Evolutionary conservation across 441 rosid species (phyloP).

Genomic region (Pelargonium cotyledonis): DNA sequence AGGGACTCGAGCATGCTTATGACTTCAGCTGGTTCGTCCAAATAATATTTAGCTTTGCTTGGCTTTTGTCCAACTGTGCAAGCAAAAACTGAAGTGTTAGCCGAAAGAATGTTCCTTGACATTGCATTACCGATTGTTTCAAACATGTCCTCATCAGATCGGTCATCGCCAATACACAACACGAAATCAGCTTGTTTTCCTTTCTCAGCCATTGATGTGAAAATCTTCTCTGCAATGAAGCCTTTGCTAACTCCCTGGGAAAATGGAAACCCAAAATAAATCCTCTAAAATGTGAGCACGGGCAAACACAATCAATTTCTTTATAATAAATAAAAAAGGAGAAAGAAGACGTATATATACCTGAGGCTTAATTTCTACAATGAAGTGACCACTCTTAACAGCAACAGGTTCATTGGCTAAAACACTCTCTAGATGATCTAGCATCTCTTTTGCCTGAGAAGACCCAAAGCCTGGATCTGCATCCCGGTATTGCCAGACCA

Average conservation of each 20-base stretch:
- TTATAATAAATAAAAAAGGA: too few species aligned
- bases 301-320: too few species aligned
- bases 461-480: slow-evolving; percentile 29
- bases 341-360: background rate
- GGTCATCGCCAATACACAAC: background rate
- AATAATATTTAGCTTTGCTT: background rate
- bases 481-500: background rate
- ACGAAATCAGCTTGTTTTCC: background rate
- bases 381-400: slow-evolving; percentile 27
- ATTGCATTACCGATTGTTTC: background rate
- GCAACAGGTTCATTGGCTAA: slow-evolving; percentile 50
- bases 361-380: background rate
- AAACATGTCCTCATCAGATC: background rate
- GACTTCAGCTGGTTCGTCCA: background rate
- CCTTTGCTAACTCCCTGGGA: background rate
- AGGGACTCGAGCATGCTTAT: background rate
- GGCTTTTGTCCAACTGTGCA: background rate
- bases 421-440: slow-evolving; percentile 49
- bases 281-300: too few species aligned
- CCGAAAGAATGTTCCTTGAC: background rate
- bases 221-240: background rate
- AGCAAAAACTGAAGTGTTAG: background rate
- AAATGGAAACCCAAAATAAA: too few species aligned
- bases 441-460: slow-evolving; percentile 47
- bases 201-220: background rate